phyloP scores from a whole-genome alignment of 192 early-diverging fungal species.

The Borealophlyctis nickersoniae region DNA sequence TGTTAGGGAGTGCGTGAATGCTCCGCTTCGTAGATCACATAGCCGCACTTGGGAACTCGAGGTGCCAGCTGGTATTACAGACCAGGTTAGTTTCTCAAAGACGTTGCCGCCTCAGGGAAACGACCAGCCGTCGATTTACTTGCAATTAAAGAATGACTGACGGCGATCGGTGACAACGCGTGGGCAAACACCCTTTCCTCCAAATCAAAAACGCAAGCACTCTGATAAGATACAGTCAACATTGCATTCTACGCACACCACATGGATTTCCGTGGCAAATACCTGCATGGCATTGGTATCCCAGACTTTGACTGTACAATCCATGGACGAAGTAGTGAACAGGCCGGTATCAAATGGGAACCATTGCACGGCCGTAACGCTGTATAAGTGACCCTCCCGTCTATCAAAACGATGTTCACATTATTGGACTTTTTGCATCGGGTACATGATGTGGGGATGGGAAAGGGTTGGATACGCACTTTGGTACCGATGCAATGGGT shows the following conservation, averaged over 20 bases:
- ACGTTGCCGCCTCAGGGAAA: no score
- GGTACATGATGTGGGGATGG: no score
- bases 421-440: background rate
- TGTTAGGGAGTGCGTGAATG: constrained; percentile 34
- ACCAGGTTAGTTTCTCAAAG: no score
- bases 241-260: constrained; percentile 12
- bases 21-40: constrained; percentile 72
- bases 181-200: constrained; percentile 66
- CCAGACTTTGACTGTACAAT: constrained; percentile 76
- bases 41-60: constrained; percentile 67
- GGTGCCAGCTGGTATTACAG: constrained; percentile 50
- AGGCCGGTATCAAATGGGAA: constrained; percentile 81
- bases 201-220: constrained; percentile 66
- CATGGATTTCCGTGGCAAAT: constrained; percentile 9
- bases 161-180: constrained; percentile 72
- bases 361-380: constrained; percentile 73
- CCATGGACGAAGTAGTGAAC: constrained; percentile 77
- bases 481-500: constrained; percentile 32
- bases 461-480: constrained; percentile 25
- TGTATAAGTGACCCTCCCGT: constrained; percentile 56
- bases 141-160: constrained; percentile 70
- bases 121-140: no score
- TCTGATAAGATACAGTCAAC: constrained; percentile 18
- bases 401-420: background rate
- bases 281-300: constrained; percentile 73